Evolutionary conservation across 805 yeast species (phyloP), one percentile per base, ranked within the genome.

Genomic region (Metschnikowia gruessii): DNA sequence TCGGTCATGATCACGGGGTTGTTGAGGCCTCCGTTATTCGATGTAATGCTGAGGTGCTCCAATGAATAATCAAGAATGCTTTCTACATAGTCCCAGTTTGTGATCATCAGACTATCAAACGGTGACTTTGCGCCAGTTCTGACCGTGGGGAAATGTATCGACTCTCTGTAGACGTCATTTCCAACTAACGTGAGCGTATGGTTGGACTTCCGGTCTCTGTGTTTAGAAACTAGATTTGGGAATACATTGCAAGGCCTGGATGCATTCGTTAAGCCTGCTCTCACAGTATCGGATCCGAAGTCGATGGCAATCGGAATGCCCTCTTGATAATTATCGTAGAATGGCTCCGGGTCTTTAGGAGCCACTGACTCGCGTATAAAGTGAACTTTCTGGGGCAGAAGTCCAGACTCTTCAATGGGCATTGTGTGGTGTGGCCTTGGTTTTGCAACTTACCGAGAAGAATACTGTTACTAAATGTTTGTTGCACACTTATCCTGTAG

Each of bases 1-100:
- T 94, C 99, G 16, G 85, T 83, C 70, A 95, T 66, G 12, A 91
- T 75, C 0, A 94, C 62, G 1, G 98, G 98, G 56, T 87, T 89
- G 38, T 83, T 79, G 3, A 91, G 80, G 2, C 72, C 61, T 1
- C 80, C 79, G 50, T 62, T 64, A 33, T 56, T 43, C 42, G 70
- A 59, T 1, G 65, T 49, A 2, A 89, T 94, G 3, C 92, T 85
- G 40, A 92, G 59, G 62, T 88, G 95, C 50, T 81, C 77, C 61
- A 94, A 85, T 0, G 90, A 73, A 60, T 90, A 94, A 64, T 92
- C 98, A 41, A 94, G 62, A 43, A 92, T 78, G 48, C 75, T 78
- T 62, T 94, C 99, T 2, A 85, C 77, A 48, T 83, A 79, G 47
- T 94, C 98, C 98, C 98, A 95, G 63, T 91, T 95, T 21, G 95